These are phyloP conservation scores for Trichosporon sp. DNA, from an alignment of 1,284 basidiomycete species.

Conservation along the genomic window DNA sequence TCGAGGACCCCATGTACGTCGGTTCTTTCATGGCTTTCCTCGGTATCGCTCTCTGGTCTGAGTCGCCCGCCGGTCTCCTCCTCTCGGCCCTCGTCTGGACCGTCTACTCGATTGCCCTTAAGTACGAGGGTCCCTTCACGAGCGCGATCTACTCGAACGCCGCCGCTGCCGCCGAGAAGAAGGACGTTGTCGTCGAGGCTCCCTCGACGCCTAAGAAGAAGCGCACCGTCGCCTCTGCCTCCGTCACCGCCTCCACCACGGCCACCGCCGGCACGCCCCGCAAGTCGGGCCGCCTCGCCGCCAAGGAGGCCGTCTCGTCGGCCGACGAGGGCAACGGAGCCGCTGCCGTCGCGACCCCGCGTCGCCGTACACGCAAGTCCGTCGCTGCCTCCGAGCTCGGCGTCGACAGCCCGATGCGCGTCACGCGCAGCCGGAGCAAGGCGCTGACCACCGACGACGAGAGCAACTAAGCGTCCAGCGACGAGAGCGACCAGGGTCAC, in stretches of 20 bases:
- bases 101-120: constrained; percentile 78
- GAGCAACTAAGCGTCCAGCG: constrained; percentile 23
- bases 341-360: constrained; percentile 26
- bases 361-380: constrained; percentile 29
- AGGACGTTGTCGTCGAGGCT: constrained; percentile 21
- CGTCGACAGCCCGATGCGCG: constrained; percentile 40
- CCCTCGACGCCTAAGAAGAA: constrained; percentile 22
- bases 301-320: constrained; percentile 28
- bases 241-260: constrained; percentile 26
- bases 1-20: constrained; percentile 94
- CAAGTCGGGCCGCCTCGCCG: constrained; percentile 29
- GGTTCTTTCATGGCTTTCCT: constrained; percentile 85
- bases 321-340: constrained; percentile 27
- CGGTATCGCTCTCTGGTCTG: constrained; percentile 81
- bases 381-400: constrained; percentile 20
- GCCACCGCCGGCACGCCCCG: constrained; percentile 32
- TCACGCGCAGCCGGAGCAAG: constrained; percentile 53
- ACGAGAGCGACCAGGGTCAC: constrained; percentile 29
- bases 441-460: constrained; percentile 45
- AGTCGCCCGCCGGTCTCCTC: constrained; percentile 75
- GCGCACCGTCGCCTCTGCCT: neutral
- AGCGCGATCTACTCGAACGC: constrained; percentile 56
- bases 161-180: constrained; percentile 25
- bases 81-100: constrained; percentile 76
- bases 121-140: constrained; percentile 69